Evolutionary conservation across 2,329 filamentous ascomycete genomes (phyloP).

Genomic region (Penicillium rolfsii): DNA sequence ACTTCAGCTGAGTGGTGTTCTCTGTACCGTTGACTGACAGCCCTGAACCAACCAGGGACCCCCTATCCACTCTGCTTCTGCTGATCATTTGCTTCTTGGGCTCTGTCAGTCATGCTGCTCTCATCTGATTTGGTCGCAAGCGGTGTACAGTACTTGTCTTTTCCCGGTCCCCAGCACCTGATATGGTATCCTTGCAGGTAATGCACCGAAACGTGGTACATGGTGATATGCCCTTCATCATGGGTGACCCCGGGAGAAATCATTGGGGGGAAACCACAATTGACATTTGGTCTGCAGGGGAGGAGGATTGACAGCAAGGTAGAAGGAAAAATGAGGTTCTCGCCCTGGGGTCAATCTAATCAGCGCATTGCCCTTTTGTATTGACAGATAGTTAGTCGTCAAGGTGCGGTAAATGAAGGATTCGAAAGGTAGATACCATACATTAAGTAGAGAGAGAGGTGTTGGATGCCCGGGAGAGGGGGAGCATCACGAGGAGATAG

Average conservation of each 20-base stretch:
- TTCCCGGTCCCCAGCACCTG: constrained; percentile 15
- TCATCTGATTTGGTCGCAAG: background rate
- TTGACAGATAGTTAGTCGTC: background rate
- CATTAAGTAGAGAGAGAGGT: background rate
- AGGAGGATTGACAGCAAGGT: background rate
- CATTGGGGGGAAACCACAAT: background rate
- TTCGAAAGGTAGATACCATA: background rate
- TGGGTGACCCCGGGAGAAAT: constrained; percentile 20
- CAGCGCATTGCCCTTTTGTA: background rate
- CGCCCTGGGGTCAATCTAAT: background rate
- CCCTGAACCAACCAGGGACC: background rate
- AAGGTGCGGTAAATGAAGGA: background rate
- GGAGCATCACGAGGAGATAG: background rate
- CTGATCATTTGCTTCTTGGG: background rate
- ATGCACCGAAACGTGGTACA: constrained; percentile 33
- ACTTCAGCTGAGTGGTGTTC: background rate
- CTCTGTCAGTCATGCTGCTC: background rate
- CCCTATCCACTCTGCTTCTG: background rate
- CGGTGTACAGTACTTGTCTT: background rate
- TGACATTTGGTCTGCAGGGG: constrained; percentile 22
- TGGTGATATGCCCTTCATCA: constrained; percentile 26
- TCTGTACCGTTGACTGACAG: background rate
- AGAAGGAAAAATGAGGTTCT: background rate
- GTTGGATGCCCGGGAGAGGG: background rate
- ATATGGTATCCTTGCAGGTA: constrained; percentile 23